phyloP scores from a whole-genome alignment of 768 basidiomycete genomes.

The Psilocybe sp. region DNA sequence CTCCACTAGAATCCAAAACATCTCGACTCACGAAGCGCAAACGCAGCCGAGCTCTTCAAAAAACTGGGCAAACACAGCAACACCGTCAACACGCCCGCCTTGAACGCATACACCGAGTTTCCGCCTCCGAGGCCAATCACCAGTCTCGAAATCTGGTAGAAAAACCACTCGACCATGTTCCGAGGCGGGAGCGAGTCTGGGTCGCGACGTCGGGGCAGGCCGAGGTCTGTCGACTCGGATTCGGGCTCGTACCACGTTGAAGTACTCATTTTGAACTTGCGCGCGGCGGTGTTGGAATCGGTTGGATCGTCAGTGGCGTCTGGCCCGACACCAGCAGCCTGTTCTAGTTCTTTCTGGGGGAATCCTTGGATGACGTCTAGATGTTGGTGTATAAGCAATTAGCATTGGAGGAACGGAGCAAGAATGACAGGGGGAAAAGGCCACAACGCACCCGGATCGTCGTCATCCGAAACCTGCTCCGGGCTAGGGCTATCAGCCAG shows the following conservation, averaged over 20 bases:
- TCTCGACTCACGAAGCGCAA: slow-evolving; percentile 26
- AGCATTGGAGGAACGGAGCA: background rate
- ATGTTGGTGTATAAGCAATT: background rate
- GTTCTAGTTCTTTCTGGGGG: slow-evolving; percentile 22
- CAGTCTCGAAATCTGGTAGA: slow-evolving; percentile 42
- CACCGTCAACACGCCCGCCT: slow-evolving; percentile 63
- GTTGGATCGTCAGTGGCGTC: background rate
- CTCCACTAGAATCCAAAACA: background rate
- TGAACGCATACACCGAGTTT: slow-evolving; percentile 67
- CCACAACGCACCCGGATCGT: slow-evolving; percentile 56
- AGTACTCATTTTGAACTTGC: background rate
- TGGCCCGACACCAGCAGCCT: background rate
- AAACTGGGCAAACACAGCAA: slow-evolving; percentile 60
- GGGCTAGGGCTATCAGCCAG: slow-evolving; percentile 36
- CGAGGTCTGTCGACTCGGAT: slow-evolving; percentile 41
- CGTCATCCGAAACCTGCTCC: slow-evolving; percentile 52
- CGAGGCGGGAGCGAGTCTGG: slow-evolving; percentile 73
- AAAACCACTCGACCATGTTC: slow-evolving; percentile 51
- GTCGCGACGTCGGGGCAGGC: slow-evolving; percentile 55
- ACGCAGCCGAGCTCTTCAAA: slow-evolving; percentile 48
- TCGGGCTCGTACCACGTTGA: background rate
- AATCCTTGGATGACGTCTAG: slow-evolving; percentile 55
- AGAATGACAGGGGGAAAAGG: background rate
- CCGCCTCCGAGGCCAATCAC: slow-evolving; percentile 45
- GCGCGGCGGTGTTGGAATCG: background rate